These are phyloP conservation scores for Xenosphaeropsis pyriputrescens DNA, from an alignment of 2,329 filamentous ascomycete genomes.

Conservation along the genomic window DNA sequence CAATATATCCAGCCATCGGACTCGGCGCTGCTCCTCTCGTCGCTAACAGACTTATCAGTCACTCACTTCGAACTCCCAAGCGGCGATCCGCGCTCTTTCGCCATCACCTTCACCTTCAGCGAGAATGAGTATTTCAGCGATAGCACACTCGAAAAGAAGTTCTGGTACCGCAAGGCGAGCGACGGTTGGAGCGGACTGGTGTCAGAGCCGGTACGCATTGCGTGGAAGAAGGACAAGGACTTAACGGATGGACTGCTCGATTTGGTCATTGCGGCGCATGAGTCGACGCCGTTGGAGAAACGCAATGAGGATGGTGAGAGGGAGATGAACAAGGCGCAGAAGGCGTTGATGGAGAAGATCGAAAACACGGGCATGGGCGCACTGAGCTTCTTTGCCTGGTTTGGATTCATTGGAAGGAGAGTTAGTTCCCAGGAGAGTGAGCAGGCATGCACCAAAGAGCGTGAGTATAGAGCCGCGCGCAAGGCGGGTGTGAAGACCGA, in stretches of 20 bases:
- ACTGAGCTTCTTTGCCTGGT: conserved; percentile 78
- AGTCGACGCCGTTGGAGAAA: conserved; percentile 35
- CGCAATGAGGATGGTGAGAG: conserved; percentile 23
- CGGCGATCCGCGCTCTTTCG: conserved; percentile 70
- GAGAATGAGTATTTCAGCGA: conserved; percentile 76
- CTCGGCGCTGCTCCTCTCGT: conserved; percentile 53
- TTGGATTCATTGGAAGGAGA: conserved; percentile 60
- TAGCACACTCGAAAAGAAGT: conserved; percentile 73
- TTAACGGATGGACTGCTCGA: conserved; percentile 68
- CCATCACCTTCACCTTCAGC: conserved; percentile 63
- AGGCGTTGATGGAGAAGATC: conserved; percentile 35
- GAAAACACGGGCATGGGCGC: conserved; percentile 45
- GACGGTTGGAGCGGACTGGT: conserved; percentile 65
- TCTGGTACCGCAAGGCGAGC: conserved; percentile 63
- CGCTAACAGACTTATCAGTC: conserved; percentile 56
- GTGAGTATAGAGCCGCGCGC: conserved; percentile 34
- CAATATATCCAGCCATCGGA: conserved; percentile 77
- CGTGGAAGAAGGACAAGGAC: conserved; percentile 79
- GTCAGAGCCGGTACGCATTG: conserved; percentile 75
- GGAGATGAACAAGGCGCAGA: conserved; percentile 33
- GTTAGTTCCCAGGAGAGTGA: conserved; percentile 60
- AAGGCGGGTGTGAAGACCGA: conserved; percentile 24
- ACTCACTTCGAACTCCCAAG: conserved; percentile 65
- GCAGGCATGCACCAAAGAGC: conserved; percentile 43
- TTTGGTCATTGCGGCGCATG: conserved; percentile 54